Conservation (phyloP, 177 flowering plant species). For the Tripterygium wilfordii region DNA sequence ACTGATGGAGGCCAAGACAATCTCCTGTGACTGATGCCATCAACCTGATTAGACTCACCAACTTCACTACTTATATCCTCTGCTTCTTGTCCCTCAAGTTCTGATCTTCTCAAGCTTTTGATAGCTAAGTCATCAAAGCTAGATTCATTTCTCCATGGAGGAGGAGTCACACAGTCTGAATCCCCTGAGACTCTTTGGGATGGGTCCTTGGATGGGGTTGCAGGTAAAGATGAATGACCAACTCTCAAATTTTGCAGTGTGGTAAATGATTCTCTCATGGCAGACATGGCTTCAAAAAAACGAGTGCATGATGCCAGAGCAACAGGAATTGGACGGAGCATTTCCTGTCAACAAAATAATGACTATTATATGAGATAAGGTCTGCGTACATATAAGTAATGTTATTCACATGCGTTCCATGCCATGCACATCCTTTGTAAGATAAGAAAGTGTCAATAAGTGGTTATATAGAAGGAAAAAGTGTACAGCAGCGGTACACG, state of each 20-base stretch:
- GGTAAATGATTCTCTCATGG: conserved; percentile 95
- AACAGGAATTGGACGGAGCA: conserved; percentile 94
- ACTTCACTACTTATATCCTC: conserved; percentile 32
- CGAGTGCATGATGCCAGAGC: conserved; percentile 94
- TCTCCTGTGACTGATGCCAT: conserved; percentile 37
- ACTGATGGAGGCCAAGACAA: conserved; percentile 70
- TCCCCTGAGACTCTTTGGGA: conserved; percentile 28
- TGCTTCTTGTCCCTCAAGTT: conserved; percentile 21
- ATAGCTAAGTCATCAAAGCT: conserved; percentile 49
- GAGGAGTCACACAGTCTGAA: conserved; percentile 69
- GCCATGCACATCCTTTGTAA: too few relatives aligned
- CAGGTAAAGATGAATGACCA: conserved; percentile 42
- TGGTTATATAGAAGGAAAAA: too few relatives aligned
- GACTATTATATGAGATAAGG: too few relatives aligned
- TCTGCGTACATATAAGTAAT: too few relatives aligned
- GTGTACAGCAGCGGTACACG: too few relatives aligned
- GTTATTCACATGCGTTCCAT: too few relatives aligned
- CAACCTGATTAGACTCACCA: conserved; percentile 21
- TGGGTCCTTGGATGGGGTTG: conserved; percentile 45
- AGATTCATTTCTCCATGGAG: conserved; percentile 65
- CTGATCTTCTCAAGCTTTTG: conserved; percentile 31
- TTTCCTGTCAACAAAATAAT: conserved; percentile 58
- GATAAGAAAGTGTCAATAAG: too few relatives aligned
- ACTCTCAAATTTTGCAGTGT: conserved; percentile 77
- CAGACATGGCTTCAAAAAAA: conserved; percentile 90